Base-by-base conservation (phyloP, 2,329 filamentous ascomycete genomes). In the Diaporthe capsici region DNA sequence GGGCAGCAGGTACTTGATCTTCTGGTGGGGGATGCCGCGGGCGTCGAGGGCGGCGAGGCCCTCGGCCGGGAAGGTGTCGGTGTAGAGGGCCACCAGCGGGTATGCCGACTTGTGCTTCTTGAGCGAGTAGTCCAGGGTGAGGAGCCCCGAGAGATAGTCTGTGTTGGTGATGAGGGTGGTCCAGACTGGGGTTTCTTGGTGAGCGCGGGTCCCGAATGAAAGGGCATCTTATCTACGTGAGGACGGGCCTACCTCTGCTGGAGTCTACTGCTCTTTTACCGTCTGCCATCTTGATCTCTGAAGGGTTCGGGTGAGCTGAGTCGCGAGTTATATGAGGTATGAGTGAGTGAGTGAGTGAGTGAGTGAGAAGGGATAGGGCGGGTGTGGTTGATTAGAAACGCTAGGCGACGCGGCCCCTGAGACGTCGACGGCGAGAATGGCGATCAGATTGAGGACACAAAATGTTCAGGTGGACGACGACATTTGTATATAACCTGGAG, bases 131-230 rank as follows among this genome's bases (percentile, higher is more conserved):
- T 95, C 90, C 77, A 98, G 93, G 1, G 94, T 95, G 73, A 98
- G 88, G 70, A 98, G 92, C 63, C 95, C 95, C 8, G 94, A 90
- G 76, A 98, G 92, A 84, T 98, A 98, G 80, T 89, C 88, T 67
- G 91, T 92, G 85, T 97, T 97, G 76, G 95, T 98, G 82, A 98
- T 95, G 79, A 98, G 89, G 15, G 93, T 94, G 39, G 94, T 95
- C 95, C 95, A 98, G 82, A 97, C 95, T 94, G 83, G 20, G 75
- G 68, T 51, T 55, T 25, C 25, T 5, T 61, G 60, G 68, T 75
- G 47, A 75, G 73, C 63, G 13, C n/a, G 15, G 28, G 25, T 57
- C 22, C 42, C 34, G 13, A 13, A 28, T 31, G 28, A 2, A 53
- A 61, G 90, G 91, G 85, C 96, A 97, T 76, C 97, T 95, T 94